These are phyloP conservation scores for Calonectria naviculata DNA, from an alignment of 2,329 filamentous ascomycete species.

Conservation along the genomic window DNA sequence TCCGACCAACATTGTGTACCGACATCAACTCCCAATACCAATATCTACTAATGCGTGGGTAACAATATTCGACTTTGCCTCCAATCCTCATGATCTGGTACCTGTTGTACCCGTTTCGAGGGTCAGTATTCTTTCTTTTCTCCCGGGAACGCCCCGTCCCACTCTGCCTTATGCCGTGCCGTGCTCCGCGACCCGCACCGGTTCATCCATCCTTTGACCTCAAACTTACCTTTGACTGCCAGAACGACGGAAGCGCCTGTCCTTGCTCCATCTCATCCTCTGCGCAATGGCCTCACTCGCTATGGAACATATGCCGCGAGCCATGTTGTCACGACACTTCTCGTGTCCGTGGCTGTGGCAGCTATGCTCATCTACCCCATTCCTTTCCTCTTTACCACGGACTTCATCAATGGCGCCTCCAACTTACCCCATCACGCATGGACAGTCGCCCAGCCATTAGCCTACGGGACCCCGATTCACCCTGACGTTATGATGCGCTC, in stretches of 20 bases:
- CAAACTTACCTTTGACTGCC: slow-evolving; percentile 31
- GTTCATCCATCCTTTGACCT: slow-evolving; percentile 16
- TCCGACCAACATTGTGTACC: slow-evolving; percentile 23
- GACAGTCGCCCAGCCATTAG: slow-evolving; percentile 77
- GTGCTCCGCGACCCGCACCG: slow-evolving; percentile 9
- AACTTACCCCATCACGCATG: slow-evolving; percentile 84
- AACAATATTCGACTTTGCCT: slow-evolving; percentile 28
- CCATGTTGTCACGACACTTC: slow-evolving; percentile 79
- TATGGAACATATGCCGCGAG: slow-evolving; percentile 78
- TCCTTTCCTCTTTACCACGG: slow-evolving; percentile 78
- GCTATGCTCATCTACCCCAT: slow-evolving; percentile 79
- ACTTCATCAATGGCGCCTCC: slow-evolving; percentile 77
- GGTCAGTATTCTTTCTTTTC: slow-evolving; percentile 62
- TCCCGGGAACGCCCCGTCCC: slow-evolving; percentile 23
- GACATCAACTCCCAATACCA: slow-evolving; percentile 15
- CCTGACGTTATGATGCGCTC: slow-evolving; percentile 86
- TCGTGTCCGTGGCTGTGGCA: slow-evolving; percentile 78
- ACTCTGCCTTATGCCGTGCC: slow-evolving; percentile 7
- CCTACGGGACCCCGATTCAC: slow-evolving; percentile 59
- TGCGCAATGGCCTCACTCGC: slow-evolving; percentile 72
- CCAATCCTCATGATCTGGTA: slow-evolving; percentile 76
- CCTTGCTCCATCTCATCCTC: slow-evolving; percentile 71
- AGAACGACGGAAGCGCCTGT: slow-evolving; percentile 81
- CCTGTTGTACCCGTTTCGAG: slow-evolving; percentile 80
- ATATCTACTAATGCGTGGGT: slow-evolving; percentile 36